A percentile compares a stretch with the other conserved stretches of the same genome.
phyloP scores from a whole-genome alignment of 805 yeast species.

The Spathaspora boniae region DNA sequence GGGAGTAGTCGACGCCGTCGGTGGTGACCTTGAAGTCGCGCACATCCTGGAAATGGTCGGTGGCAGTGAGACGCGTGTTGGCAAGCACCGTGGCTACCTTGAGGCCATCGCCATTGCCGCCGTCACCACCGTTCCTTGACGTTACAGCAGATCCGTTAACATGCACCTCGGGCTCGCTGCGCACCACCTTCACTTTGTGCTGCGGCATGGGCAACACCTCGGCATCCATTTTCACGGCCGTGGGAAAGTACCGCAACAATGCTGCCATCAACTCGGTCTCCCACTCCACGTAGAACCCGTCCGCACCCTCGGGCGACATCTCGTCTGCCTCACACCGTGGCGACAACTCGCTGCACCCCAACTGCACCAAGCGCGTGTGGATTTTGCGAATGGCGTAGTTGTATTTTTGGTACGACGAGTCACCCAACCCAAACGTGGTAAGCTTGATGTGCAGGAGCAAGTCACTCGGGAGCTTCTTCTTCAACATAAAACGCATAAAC shows the following conservation, averaged over 20 bases:
- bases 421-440: conserved; percentile 88
- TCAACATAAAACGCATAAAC: conserved; percentile 73
- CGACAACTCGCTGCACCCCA: conserved; percentile 75
- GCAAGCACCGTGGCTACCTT: conserved; percentile 42
- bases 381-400: conserved; percentile 85
- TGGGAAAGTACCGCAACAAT: conserved; percentile 21
- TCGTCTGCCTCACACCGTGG: conserved; percentile 90
- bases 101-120: conserved; percentile 18
- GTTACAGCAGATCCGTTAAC: too few species aligned
- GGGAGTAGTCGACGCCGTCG: conserved; percentile 40
- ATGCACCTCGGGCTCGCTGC: background rate
- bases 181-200: conserved; percentile 13
- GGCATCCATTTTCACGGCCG: conserved; percentile 20
- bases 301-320: conserved; percentile 71
- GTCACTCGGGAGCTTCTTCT: conserved; percentile 56
- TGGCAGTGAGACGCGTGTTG: conserved; percentile 62
- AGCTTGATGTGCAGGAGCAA: conserved; percentile 59
- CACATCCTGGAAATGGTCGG: conserved; percentile 87
- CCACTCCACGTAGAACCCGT: conserved; percentile 77
- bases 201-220: conserved; percentile 25
- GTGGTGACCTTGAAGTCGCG: conserved; percentile 51
- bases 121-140: too few species aligned
- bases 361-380: conserved; percentile 71
- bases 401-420: conserved; percentile 83
- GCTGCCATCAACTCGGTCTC: conserved; percentile 43